A percentile compares a stretch with the other conserved stretches of the same genome.
Conservation (phyloP, 495 filamentous ascomycete genomes). For the Clohesyomyces aquaticus region DNA sequence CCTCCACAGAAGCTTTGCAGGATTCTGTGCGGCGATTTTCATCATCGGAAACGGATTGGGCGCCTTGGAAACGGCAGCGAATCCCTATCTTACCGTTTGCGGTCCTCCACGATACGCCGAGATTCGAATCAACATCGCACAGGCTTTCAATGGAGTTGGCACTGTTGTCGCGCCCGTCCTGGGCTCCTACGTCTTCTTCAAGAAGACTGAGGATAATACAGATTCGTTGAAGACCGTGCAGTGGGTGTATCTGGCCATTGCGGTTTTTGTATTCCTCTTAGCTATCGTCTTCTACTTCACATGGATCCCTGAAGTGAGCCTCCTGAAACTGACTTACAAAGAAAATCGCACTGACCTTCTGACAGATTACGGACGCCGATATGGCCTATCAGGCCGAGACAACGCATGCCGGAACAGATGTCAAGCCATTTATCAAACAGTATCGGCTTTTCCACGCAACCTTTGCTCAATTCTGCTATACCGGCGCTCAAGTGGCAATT, state of each 20-base stretch:
- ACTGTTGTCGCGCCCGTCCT: slow-evolving; percentile 68
- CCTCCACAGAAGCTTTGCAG: slow-evolving; percentile 59
- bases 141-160: slow-evolving; percentile 69
- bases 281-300: slow-evolving; percentile 38
- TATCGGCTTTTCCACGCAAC: slow-evolving; percentile 65
- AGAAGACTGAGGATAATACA: slow-evolving; percentile 54
- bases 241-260: slow-evolving; percentile 76
- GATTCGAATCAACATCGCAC: slow-evolving; percentile 67
- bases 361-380: slow-evolving; percentile 47
- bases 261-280: slow-evolving; percentile 45
- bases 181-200: slow-evolving; percentile 71
- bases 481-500: slow-evolving; percentile 61
- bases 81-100: slow-evolving; percentile 61
- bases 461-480: slow-evolving; percentile 73
- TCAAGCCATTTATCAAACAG: slow-evolving; percentile 55
- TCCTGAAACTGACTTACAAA: no score
- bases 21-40: slow-evolving; percentile 64
- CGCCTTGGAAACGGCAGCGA: slow-evolving; percentile 60
- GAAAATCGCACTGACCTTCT: no score
- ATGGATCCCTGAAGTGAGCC: slow-evolving; percentile 59
- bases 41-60: slow-evolving; percentile 61
- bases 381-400: slow-evolving; percentile 58
- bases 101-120: slow-evolving; percentile 58
- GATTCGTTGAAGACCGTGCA: slow-evolving; percentile 62
- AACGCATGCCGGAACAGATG: slow-evolving; percentile 50